phyloP scores from a whole-genome alignment of 2,329 filamentous ascomycete species.

The Elsinoe batatas region DNA sequence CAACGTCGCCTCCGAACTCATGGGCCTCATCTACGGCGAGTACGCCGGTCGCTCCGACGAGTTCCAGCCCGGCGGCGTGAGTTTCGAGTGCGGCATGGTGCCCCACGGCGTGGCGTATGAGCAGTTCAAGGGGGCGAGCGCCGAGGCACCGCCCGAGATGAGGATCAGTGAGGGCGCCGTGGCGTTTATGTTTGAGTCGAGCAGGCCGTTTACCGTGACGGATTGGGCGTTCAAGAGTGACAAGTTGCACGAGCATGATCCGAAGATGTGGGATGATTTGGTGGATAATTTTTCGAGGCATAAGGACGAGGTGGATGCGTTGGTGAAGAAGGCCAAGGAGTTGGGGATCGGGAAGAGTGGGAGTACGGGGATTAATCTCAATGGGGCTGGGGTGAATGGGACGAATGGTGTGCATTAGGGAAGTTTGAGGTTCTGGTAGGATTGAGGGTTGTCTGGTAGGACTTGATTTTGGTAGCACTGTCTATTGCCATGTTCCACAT shows the following conservation, averaged over 20 bases:
- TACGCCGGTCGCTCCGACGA: slow-evolving; percentile 33
- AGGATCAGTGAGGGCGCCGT: slow-evolving; percentile 34
- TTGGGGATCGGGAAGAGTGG: neutral
- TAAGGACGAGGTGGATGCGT: slow-evolving; percentile 26
- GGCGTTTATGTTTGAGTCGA: slow-evolving; percentile 34
- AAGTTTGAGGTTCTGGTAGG: neutral
- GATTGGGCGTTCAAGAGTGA: slow-evolving; percentile 20
- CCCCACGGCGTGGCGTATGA: slow-evolving; percentile 34
- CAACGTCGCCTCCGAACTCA: slow-evolving; percentile 30
- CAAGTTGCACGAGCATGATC: slow-evolving; percentile 34
- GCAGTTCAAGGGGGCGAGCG: slow-evolving; percentile 39
- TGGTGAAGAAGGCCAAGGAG: slow-evolving; percentile 15
- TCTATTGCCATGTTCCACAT: too few species aligned
- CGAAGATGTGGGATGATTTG: slow-evolving; percentile 30
- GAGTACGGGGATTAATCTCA: slow-evolving; percentile 10
- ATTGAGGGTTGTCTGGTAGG: neutral
- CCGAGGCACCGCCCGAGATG: slow-evolving; percentile 40
- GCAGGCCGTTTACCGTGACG: slow-evolving; percentile 12
- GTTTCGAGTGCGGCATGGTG: slow-evolving; percentile 29
- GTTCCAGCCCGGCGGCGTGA: slow-evolving; percentile 31
- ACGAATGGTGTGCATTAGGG: neutral
- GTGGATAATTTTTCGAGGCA: slow-evolving; percentile 30
- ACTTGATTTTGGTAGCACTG: too few species aligned
- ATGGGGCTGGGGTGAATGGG: neutral
- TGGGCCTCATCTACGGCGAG: slow-evolving; percentile 29